Percentiles rank a stretch among this genome's conserved stretches.
These are phyloP conservation scores for Lupinus albus DNA, from an alignment of 306 rosid species.

Conservation along the genomic window DNA sequence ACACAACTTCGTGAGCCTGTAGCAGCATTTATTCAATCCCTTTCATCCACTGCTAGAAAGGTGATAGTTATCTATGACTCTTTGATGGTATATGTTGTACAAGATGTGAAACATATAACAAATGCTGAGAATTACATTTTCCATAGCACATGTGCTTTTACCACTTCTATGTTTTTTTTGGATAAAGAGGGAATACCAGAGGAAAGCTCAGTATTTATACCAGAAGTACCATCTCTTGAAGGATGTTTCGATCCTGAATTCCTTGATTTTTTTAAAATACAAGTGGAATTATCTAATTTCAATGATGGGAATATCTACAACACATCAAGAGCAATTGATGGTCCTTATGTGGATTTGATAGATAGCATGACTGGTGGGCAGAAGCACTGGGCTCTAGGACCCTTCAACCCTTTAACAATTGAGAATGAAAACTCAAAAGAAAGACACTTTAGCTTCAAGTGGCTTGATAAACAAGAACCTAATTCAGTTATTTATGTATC, in stretches of 20 bases:
- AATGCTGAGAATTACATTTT: constrained; percentile 49
- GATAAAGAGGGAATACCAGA: constrained; percentile 1
- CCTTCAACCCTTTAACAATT: constrained; percentile 47
- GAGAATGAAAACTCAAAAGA: not conserved
- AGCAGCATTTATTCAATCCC: constrained; percentile 31
- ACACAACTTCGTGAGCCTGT: constrained; percentile 47
- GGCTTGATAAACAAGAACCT: constrained; percentile 57
- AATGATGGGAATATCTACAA: constrained; percentile 43
- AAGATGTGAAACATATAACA: constrained; percentile 35
- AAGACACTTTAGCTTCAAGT: constrained; percentile 46
- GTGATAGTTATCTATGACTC: constrained; percentile 53
- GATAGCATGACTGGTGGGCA: constrained; percentile 14
- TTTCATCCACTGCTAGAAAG: constrained; percentile 38
- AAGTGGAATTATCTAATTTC: constrained; percentile 20
- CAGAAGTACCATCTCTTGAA: constrained; percentile 43
- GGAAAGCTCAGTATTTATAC: not conserved
- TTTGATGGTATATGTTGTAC: constrained; percentile 43
- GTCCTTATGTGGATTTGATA: constrained; percentile 40
- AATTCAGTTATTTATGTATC: constrained; percentile 59
- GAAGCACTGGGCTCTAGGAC: constrained; percentile 56
- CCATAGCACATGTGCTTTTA: constrained; percentile 50
- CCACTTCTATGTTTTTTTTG: constrained; percentile 14
- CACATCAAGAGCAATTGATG: constrained; percentile 43
- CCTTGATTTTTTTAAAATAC: constrained; percentile 13
- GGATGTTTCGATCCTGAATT: constrained; percentile 45